These are phyloP conservation scores for Phycomyces blakesleeanus DNA, from an alignment of 192 early-diverging fungal genomes.

Conservation along the genomic window DNA sequence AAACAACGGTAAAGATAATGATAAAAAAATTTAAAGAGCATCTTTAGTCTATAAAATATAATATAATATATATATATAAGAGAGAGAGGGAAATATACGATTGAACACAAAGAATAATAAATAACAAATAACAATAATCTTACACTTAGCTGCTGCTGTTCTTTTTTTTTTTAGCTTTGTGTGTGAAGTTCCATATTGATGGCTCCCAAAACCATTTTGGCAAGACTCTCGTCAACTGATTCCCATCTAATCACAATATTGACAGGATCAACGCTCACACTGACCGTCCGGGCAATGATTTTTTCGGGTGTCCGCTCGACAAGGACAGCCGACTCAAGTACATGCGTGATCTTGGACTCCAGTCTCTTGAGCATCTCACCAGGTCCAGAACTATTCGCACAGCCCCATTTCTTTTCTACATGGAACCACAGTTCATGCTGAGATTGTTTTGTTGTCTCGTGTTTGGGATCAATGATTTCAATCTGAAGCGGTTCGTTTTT, in stretches of 20 bases:
- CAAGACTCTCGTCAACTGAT: slow-evolving; percentile 65
- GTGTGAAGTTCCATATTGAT: slow-evolving; percentile 36
- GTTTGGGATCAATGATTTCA: slow-evolving; percentile 10
- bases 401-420: background rate
- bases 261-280: slow-evolving; percentile 21
- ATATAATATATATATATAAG: no score
- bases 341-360: background rate
- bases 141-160: no score
- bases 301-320: slow-evolving; percentile 1
- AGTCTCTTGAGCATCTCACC: no score
- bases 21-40: no score
- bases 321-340: slow-evolving; percentile 3
- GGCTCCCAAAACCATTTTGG: slow-evolving; percentile 51
- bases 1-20: no score
- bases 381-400: no score
- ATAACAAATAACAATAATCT: no score
- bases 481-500: slow-evolving; percentile 3
- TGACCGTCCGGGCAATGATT: slow-evolving; percentile 13
- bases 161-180: background rate
- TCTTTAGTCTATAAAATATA: no score
- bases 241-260: slow-evolving; percentile 56
- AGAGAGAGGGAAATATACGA: no score
- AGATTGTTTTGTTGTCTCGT: background rate
- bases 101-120: no score
- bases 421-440: slow-evolving; percentile 11